Base-by-base conservation (phyloP, 257 asterid genomes). In the Lycium ferocissimum region DNA sequence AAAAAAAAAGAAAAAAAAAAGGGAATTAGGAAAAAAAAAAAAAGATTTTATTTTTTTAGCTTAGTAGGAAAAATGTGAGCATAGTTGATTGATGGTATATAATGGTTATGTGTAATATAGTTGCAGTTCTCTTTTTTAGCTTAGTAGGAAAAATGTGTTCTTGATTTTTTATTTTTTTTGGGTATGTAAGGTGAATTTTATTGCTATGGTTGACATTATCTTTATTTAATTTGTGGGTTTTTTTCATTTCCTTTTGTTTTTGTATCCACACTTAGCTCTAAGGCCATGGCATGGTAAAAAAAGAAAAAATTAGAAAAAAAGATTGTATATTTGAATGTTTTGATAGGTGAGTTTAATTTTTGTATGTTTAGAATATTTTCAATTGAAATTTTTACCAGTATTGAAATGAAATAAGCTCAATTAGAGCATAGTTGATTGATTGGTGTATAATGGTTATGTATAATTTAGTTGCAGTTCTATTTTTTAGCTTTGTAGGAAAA, bases 41-140 rank as follows among this genome's bases (percentile, higher is more conserved):
- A 26, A 26, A 26, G 33, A 26, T 26, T 26, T 0, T 26, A 26
- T 26, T 26, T 26, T 26, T 26, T 26, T 26, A 26, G 33, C 33
- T 26, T 26, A 26, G 33, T 26, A 26, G 33, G 33, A 26, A 26
- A 26, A 26, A 26, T 26, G 33, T 26, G 33, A 56, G 18, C 61
- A 12, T 49, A 49, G 56, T 49, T 49, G 56, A 59, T 59, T 8
- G 20, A 62, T 62, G 65, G 69, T 62, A 2, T n/a, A 20, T 62
- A 10, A 62, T 62, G 4, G 35, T 72, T 40, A 40, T 40, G 45
- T 40, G 7, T 40, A 40, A 40, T 40, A 45, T 11, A n/a, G 80
- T 73, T 73, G 20, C 61, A 47, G 58, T 47, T 47, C 80, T 47
- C 81, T 5, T 47, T 73, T 73, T 49, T 73, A 73, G 61, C 40